These are phyloP conservation scores for Rhizopogon vinicolor DNA, from an alignment of 768 basidiomycete genomes.

Conservation along the genomic window DNA sequence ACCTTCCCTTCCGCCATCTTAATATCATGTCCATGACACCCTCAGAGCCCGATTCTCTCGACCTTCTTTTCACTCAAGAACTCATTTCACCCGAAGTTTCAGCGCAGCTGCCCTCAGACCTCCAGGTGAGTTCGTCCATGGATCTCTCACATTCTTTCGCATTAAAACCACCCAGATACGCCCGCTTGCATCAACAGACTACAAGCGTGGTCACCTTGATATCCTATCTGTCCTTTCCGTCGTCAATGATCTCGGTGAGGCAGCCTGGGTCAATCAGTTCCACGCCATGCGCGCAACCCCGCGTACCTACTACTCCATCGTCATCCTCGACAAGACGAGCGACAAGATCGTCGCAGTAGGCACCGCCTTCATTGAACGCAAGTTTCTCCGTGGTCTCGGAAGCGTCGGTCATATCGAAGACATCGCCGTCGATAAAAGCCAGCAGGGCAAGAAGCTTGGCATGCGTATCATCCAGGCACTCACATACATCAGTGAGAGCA, in stretches of 20 bases:
- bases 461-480: slow-evolving; percentile 83
- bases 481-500: slow-evolving; percentile 74
- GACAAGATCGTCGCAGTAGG: slow-evolving; percentile 85
- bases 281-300: slow-evolving; percentile 48
- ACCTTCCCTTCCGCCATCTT: background rate
- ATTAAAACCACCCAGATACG: slow-evolving; percentile 58
- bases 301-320: slow-evolving; percentile 77
- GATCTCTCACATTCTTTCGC: background rate
- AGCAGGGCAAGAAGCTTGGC: slow-evolving; percentile 93
- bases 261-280: slow-evolving; percentile 70
- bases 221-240: slow-evolving; percentile 72
- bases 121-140: slow-evolving; percentile 51
- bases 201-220: slow-evolving; percentile 75
- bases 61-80: slow-evolving; percentile 72
- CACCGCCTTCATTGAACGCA: slow-evolving; percentile 85
- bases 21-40: slow-evolving; percentile 25
- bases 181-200: slow-evolving; percentile 83
- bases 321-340: slow-evolving; percentile 69
- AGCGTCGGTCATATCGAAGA: slow-evolving; percentile 96
- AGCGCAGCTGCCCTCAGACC: slow-evolving; percentile 52
- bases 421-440: slow-evolving; percentile 83
- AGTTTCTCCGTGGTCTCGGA: slow-evolving; percentile 86
- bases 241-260: slow-evolving; percentile 60
- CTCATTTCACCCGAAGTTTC: slow-evolving; percentile 67
- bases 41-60: slow-evolving; percentile 55